Evolutionary conservation across 2,329 filamentous ascomycete species (phyloP).

Genomic region (Ilyonectria sp.): DNA sequence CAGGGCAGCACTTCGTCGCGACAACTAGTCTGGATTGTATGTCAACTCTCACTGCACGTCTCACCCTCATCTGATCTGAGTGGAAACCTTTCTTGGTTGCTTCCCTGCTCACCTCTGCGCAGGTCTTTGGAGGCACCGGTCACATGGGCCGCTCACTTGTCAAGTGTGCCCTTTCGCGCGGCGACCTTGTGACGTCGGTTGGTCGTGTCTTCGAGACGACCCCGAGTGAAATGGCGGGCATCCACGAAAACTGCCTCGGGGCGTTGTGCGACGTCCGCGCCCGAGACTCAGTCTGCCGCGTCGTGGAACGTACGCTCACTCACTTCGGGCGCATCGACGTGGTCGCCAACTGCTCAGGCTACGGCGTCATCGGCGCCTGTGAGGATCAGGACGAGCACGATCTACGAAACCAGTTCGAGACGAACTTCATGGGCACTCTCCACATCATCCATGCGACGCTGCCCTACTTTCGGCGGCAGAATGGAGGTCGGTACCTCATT

Average conservation of each 20-base stretch:
- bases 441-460: slow-evolving; percentile 93
- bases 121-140: slow-evolving; percentile 97
- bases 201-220: slow-evolving; percentile 86
- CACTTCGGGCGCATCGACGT: slow-evolving; percentile 89
- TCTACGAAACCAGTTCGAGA: slow-evolving; percentile 95
- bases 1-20: slow-evolving; percentile 77
- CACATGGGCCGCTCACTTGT: slow-evolving; percentile 95
- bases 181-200: slow-evolving; percentile 88
- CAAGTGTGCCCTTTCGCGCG: slow-evolving; percentile 83
- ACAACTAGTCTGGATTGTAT: slow-evolving; percentile 90
- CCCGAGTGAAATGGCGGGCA: slow-evolving; percentile 78
- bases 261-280: slow-evolving; percentile 93
- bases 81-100: slow-evolving; percentile 22
- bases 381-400: slow-evolving; percentile 98
- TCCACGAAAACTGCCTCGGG: slow-evolving; percentile 81
- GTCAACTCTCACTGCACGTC: slow-evolving; percentile 13
- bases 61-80: slow-evolving; percentile 2
- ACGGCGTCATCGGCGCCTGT: slow-evolving; percentile 94
- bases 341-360: slow-evolving; percentile 94
- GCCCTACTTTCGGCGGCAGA: slow-evolving; percentile 86
- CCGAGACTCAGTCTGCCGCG: slow-evolving; percentile 80
- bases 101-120: slow-evolving; percentile 15
- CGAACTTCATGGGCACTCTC: slow-evolving; percentile 95
- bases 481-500: slow-evolving; percentile 87
- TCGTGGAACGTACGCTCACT: slow-evolving; percentile 78